Base-by-base conservation (phyloP, 2,329 filamentous ascomycete genomes). In the Ilyonectria mors-panacis region DNA sequence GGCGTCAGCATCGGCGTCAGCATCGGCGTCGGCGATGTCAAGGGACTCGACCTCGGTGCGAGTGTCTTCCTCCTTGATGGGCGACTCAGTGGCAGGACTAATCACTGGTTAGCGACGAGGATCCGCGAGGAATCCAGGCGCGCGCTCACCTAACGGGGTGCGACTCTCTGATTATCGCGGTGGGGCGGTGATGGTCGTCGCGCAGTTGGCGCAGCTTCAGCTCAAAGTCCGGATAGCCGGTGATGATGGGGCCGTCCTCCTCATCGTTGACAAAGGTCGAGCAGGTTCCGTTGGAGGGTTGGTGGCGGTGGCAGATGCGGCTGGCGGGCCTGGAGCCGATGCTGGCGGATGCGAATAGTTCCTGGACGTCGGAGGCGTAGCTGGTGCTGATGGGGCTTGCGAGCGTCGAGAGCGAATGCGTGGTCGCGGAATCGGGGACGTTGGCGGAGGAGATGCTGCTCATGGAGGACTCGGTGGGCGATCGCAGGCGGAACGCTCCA, bases 191-290 rank as follows among this genome's bases (percentile, higher is more conserved):
- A 2, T 65, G 66, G 0, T 53, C 51, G n/a, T 73, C 71, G 30
- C 70, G 35, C 10, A 72, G 35, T 4, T 69, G 69, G 2, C 66
- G 65, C 35, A 76, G 67, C 63, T 77, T 77, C 5, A 76, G 59
- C 13, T 74, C 74, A 35, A 77, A 68, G 6, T 79, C 74, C 3
- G 73, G 71, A 45, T 76, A 78, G 8, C 71, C 76, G 10, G 74
- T 73, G 7, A 76, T 30, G 12, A 77, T 63, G 1, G 68, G 68
- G 26, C 70, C 70, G 3, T 81, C 78, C 39, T 79, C 78, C 8
- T 81, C 79, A 35, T 81, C 78, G 42, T 81, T 81, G 44, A 81
- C 78, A 67, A 80, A 81, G 0, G 80, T 81, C 15, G 79, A 82
- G 30, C 80, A 81, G 4, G 80, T 82, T 2, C 77, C 80, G 23